phyloP scores from a whole-genome alignment of 768 basidiomycete species.

The Panellus pusillus region DNA sequence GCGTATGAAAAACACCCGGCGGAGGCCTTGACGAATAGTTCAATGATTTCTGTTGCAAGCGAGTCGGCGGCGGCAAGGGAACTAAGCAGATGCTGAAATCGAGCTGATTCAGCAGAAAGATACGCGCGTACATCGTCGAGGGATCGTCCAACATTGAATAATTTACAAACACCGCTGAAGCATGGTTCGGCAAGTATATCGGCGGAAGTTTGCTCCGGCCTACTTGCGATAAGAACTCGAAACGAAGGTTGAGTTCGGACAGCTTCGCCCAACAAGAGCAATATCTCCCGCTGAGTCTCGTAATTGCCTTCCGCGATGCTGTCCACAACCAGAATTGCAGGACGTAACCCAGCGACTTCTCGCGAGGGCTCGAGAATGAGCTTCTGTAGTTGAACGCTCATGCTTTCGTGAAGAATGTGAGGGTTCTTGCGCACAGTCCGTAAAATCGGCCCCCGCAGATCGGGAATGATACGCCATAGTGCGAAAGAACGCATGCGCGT shows the following conservation, averaged over 20 bases:
- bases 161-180: constrained; percentile 1
- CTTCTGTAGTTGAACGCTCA: constrained; percentile 7
- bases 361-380: constrained; percentile 15
- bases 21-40: constrained; percentile 4
- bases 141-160: constrained; percentile 9
- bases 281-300: constrained; percentile 8
- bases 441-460: constrained; percentile 10
- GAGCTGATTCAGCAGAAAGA: neutral
- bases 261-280: constrained; percentile 7
- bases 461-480: constrained; percentile 12
- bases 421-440: constrained; percentile 5
- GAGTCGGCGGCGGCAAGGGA: neutral
- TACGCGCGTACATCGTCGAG: constrained; percentile 13
- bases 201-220: neutral
- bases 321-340: constrained; percentile 14
- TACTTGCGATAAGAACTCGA: constrained; percentile 7
- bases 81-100: neutral
- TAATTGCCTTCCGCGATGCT: constrained; percentile 9
- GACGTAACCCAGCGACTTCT: neutral
- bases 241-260: neutral
- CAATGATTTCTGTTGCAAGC: neutral
- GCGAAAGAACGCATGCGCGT: constrained; percentile 4
- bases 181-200: constrained; percentile 1
- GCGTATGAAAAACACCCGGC: constrained; percentile 16
- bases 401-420: constrained; percentile 1